phyloP scores from a whole-genome alignment of 352 stramenopile genomes.

The Pythium myriotylum region DNA sequence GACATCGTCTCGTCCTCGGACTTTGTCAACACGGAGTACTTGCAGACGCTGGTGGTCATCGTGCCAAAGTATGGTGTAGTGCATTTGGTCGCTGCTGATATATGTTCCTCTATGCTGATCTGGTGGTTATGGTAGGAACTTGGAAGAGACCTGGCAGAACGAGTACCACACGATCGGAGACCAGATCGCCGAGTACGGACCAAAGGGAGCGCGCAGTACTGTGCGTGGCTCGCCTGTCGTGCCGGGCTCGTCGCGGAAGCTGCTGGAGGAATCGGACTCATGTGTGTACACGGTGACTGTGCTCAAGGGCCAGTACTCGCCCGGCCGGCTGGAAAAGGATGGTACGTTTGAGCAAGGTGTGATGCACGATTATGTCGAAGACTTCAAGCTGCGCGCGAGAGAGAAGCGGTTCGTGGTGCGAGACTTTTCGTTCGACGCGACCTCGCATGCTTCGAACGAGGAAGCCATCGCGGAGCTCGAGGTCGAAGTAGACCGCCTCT shows the following conservation, averaged over 20 bases:
- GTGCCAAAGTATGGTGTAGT: constrained; percentile 79
- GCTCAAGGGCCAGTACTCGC: constrained; percentile 94
- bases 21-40: constrained; percentile 97
- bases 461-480: constrained; percentile 85
- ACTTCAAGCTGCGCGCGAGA: constrained; percentile 92
- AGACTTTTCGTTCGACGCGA: constrained; percentile 93
- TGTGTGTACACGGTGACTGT: constrained; percentile 96
- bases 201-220: constrained; percentile 88
- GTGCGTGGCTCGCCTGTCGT: constrained; percentile 96
- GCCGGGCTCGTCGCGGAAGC: constrained; percentile 88
- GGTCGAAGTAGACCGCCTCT: constrained; percentile 94
- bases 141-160: constrained; percentile 89
- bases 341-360: constrained; percentile 90
- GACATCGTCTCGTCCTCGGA: constrained; percentile 87
- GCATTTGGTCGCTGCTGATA: background rate
- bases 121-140: constrained; percentile 35
- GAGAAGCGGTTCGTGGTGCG: constrained; percentile 94
- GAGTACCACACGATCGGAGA: constrained; percentile 89
- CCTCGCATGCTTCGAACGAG: constrained; percentile 85
- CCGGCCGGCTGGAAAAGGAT: constrained; percentile 83
- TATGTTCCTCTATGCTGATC: background rate
- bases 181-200: constrained; percentile 90
- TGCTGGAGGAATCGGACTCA: constrained; percentile 93
- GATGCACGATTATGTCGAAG: constrained; percentile 94
- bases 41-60: constrained; percentile 96